Percentiles rank a stretch among this genome's conserved stretches.
Conservation (phyloP, 2,329 filamentous ascomycete species). For the Gliomastix tumulicola region DNA sequence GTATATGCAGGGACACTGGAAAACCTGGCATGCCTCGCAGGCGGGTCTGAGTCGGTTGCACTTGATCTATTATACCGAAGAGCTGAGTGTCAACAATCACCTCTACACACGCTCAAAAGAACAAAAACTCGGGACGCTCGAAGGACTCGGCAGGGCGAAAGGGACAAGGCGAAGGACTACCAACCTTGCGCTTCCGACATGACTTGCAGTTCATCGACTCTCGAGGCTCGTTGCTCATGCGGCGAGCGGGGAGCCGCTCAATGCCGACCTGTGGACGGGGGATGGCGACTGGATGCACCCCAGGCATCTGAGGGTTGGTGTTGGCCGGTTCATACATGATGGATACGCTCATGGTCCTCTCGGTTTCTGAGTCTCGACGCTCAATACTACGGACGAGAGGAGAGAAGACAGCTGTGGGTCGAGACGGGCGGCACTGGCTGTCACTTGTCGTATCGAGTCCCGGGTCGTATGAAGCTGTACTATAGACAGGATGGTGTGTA, state of each 20-base stretch:
- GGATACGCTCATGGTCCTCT: slow-evolving; percentile 33
- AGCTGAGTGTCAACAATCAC: too few species aligned
- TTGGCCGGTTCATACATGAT: slow-evolving; percentile 32
- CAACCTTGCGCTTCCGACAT: slow-evolving; percentile 84
- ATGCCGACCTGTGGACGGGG: slow-evolving; percentile 75
- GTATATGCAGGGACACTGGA: slow-evolving; percentile 83
- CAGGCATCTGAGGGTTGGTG: slow-evolving; percentile 28
- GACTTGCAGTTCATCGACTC: slow-evolving; percentile 97
- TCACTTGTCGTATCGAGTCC: too few species aligned
- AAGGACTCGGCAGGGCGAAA: too few species aligned
- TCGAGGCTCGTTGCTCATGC: slow-evolving; percentile 66
- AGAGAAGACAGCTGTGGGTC: too few species aligned
- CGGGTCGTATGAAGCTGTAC: too few species aligned
- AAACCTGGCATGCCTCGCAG: slow-evolving; percentile 84
- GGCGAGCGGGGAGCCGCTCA: slow-evolving; percentile 66
- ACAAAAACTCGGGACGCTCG: too few species aligned
- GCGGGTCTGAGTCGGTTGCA: slow-evolving; percentile 80
- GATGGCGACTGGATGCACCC: slow-evolving; percentile 47
- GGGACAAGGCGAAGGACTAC: too few species aligned
- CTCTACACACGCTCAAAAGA: too few species aligned
- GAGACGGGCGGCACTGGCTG: too few species aligned
- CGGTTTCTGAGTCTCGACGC: too few species aligned
- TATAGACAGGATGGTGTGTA: too few species aligned
- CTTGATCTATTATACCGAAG: slow-evolving; percentile 90
- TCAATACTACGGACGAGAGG: too few species aligned